These are phyloP conservation scores for Aspergillus ibericus DNA, from an alignment of 2,329 filamentous ascomycete genomes.

Conservation along the genomic window DNA sequence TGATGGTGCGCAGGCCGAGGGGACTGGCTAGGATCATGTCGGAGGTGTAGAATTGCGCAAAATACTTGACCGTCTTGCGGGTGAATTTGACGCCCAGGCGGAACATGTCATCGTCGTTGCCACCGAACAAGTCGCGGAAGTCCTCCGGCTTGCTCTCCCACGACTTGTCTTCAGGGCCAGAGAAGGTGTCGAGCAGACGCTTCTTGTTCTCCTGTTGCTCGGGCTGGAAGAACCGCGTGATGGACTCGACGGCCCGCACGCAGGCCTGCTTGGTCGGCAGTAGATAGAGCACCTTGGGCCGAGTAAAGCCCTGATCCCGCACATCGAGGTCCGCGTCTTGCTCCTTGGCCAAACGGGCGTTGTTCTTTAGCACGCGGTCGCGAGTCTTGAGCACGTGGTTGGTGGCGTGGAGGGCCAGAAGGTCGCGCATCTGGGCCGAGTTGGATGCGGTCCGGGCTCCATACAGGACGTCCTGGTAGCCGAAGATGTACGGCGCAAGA, in stretches of 20 bases:
- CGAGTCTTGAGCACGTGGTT: slow-evolving; percentile 95
- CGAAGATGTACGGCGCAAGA: slow-evolving; percentile 72
- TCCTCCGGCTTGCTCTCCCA: slow-evolving; percentile 77
- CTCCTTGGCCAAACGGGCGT: slow-evolving; percentile 70
- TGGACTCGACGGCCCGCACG: slow-evolving; percentile 72
- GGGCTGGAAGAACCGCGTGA: slow-evolving; percentile 72
- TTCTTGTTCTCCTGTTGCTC: slow-evolving; percentile 96
- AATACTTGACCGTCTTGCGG: slow-evolving; percentile 91
- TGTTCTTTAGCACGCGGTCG: slow-evolving; percentile 90
- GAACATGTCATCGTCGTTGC: slow-evolving; percentile 98
- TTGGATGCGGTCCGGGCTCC: slow-evolving; percentile 70
- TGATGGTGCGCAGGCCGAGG: slow-evolving; percentile 83
- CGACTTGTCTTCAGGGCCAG: slow-evolving; percentile 67
- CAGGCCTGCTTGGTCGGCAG: slow-evolving; percentile 87
- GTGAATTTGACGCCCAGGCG: slow-evolving; percentile 95
- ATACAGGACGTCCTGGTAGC: slow-evolving; percentile 78
- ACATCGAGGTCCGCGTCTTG: slow-evolving; percentile 69
- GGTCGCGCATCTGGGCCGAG: slow-evolving; percentile 65
- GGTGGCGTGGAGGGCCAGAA: slow-evolving; percentile 78
- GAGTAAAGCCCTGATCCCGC: slow-evolving; percentile 91
- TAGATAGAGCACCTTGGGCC: slow-evolving; percentile 88
- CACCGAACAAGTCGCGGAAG: slow-evolving; percentile 84
- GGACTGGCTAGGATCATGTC: slow-evolving; percentile 93
- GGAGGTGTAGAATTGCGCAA: slow-evolving; percentile 92
- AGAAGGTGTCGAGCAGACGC: slow-evolving; percentile 82